Base-by-base conservation (phyloP, 228 moss, liverwort and hornwort species). In the Sphagnum fallax region DNA sequence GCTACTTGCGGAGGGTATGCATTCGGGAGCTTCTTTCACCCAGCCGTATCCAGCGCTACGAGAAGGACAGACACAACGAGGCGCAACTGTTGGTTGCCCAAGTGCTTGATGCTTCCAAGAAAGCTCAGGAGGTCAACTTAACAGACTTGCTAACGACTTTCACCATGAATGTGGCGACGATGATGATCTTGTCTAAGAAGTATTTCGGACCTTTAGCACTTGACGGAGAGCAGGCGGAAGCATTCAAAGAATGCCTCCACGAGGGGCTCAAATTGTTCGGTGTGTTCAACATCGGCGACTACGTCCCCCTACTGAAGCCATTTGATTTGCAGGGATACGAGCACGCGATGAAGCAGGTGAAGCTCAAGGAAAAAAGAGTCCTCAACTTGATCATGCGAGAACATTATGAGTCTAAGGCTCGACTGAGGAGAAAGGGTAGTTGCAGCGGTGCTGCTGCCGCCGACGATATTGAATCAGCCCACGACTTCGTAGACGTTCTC, bases 401-500 rank as follows among this genome's bases (percentile, higher is more conserved):
- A 18, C 67, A 52, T 13, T 14, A 52, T 12, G 9, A 55, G 50
- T 32, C 32, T 32, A 51, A 52, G 52, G 50, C 13, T 14, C 49
- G 51, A n/a, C 12, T 14, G 32, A 14, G 12, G 32, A 14, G 32
- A 14, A 12, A 55, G 1, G 55, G 12, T 55, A 8, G 55, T 55
- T 32, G 32, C 32, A 32, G 32, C 32, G 32, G 32, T 32, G 32
- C 32, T 32, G 32, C 32, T 32, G 32, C 32, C 32, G 32, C 32
- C 32, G 32, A 32, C 32, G 32, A 32, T 51, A 49, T 47, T 49
- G 65, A 65, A 47, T 14, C 65, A 51, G 51, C 12, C 65, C 55
- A 55, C 12, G 55, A 55, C 53, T 72, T 64, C 52, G 71, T 72
- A 53, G 71, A 72, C 49, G 51, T 72, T 32, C 52, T 72, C n/a